Conservation (phyloP, 2,329 filamentous ascomycete genomes). For the Beauveria scarabaeidicola region DNA sequence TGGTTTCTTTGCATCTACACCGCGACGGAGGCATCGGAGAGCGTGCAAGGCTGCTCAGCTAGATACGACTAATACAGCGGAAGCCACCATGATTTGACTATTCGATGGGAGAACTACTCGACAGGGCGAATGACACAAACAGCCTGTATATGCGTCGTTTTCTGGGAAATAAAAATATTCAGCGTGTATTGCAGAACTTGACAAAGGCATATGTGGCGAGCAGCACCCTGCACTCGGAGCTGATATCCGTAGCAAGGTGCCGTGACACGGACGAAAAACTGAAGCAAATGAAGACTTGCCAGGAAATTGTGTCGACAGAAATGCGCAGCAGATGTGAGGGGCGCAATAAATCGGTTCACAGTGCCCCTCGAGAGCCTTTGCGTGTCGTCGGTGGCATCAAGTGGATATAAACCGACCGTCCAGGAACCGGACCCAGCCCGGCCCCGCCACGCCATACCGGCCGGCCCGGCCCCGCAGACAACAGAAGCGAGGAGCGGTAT, state of each 20-base stretch:
- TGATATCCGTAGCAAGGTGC: no score
- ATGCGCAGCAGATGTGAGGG: no score
- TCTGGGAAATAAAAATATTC: neutral
- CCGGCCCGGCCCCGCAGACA: neutral
- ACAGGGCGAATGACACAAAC: no score
- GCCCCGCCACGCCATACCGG: neutral
- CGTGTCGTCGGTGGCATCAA: neutral
- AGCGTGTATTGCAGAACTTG: neutral
- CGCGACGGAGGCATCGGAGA: neutral
- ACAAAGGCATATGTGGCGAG: no score
- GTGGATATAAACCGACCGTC: neutral
- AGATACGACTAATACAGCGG: slow-evolving; percentile 1
- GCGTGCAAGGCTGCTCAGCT: neutral
- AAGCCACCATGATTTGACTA: neutral
- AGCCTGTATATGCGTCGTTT: neutral
- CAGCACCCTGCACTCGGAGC: no score
- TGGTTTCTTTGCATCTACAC: slow-evolving; percentile 7
- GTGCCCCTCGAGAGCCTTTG: no score
- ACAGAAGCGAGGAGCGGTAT: neutral
- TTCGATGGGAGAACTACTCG: neutral
- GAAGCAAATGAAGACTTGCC: no score
- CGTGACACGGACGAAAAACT: no score
- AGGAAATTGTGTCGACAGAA: no score
- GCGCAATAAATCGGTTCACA: no score
- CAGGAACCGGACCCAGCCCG: neutral